phyloP scores from a whole-genome alignment of 192 early-diverging fungal species.

The Umbelopsis isabellina region DNA sequence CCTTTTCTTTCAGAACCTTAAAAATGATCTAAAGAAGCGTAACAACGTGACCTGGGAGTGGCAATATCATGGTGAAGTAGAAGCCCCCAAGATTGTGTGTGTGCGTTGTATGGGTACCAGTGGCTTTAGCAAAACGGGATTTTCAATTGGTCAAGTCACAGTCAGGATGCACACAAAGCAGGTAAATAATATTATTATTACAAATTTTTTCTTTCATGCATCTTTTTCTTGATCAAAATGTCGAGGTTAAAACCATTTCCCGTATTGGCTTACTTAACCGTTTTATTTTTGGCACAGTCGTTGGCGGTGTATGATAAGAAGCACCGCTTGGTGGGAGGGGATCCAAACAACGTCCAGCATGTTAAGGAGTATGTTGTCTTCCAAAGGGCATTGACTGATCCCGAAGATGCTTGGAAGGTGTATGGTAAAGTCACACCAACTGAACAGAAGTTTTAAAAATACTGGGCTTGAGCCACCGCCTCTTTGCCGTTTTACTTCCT shows the following conservation, averaged over 20 bases:
- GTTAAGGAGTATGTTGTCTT: conserved; percentile 74
- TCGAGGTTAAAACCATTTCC: neutral
- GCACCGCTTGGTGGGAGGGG: conserved; percentile 48
- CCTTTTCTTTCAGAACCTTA: conserved; percentile 48
- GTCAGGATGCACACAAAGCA: conserved; percentile 69
- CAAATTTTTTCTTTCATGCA: conserved; percentile 2
- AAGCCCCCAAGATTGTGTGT: conserved; percentile 60
- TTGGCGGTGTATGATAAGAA: conserved; percentile 57
- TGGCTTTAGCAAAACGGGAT: conserved; percentile 40
- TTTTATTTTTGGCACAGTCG: conserved; percentile 35
- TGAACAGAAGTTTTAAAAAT: conserved; percentile 25
- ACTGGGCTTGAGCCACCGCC: neutral
- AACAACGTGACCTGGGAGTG: conserved; percentile 55
- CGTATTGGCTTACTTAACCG: neutral
- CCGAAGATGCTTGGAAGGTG: conserved; percentile 64
- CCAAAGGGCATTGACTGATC: conserved; percentile 62
- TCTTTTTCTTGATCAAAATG: neutral
- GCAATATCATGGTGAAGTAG: conserved; percentile 59
- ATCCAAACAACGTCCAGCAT: conserved; percentile 54
- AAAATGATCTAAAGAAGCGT: conserved; percentile 64
- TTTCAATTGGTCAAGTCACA: conserved; percentile 64
- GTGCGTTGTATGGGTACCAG: conserved; percentile 54
- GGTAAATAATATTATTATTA: conserved; percentile 30
- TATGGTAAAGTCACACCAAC: conserved; percentile 61
- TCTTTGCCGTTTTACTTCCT: neutral